Percentiles rank a stretch among this genome's conserved stretches.
These are phyloP conservation scores for Backusella australiensis DNA, from an alignment of 192 early-diverging fungal species.

Conservation along the genomic window DNA sequence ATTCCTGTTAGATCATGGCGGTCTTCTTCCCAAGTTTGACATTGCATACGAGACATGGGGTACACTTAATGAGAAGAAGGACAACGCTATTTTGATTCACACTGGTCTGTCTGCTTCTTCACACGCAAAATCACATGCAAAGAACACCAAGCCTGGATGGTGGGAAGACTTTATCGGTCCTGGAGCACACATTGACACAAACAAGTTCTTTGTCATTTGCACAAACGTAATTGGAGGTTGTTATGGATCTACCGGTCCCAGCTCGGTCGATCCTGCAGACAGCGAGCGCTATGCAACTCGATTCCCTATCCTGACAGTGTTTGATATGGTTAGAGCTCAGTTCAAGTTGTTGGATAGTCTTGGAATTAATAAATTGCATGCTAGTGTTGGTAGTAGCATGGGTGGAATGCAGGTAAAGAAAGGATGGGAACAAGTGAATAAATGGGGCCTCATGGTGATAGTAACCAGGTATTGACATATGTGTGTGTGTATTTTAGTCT, in stretches of 20 bases:
- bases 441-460: background rate
- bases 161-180: conserved; percentile 98
- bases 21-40: conserved; percentile 67
- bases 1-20: conserved; percentile 82
- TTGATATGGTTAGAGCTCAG: conserved; percentile 97
- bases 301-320: conserved; percentile 91
- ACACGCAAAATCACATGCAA: conserved; percentile 85
- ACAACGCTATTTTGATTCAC: conserved; percentile 90
- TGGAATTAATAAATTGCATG: conserved; percentile 78
- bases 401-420: conserved; percentile 83
- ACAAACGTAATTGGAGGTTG: conserved; percentile 96
- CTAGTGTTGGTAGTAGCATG: conserved; percentile 92
- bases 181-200: conserved; percentile 87
- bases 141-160: conserved; percentile 84
- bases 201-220: conserved; percentile 94
- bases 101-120: conserved; percentile 92
- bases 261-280: conserved; percentile 75
- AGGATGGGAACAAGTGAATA: background rate
- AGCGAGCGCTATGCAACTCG: conserved; percentile 79
- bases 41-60: conserved; percentile 99
- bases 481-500: conserved; percentile 38
- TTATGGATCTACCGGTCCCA: conserved; percentile 94
- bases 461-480: background rate
- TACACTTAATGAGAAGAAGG: conserved; percentile 69
- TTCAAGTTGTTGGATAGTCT: conserved; percentile 79